Base-by-base conservation (phyloP, 2,329 filamentous ascomycete genomes). In the Blastomyces silverae region DNA sequence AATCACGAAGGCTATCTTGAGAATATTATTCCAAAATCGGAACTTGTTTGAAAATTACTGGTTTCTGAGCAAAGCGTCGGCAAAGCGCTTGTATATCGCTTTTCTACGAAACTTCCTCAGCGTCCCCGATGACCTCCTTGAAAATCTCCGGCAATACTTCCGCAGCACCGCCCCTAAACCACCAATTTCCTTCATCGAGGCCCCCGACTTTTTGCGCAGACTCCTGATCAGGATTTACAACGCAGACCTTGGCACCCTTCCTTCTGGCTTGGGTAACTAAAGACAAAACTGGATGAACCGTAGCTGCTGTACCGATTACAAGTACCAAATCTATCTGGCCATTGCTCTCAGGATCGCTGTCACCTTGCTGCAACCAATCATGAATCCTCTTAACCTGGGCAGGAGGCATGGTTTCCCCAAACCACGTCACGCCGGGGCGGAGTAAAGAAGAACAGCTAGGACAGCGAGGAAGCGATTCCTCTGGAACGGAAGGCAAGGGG, bases 111-210 rank as follows among this genome's bases (percentile, higher is more conserved):
- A 1, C 25, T 28, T 52, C 31, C 20, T 58, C n/a, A 11, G 37
- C 6, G 58, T 60, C 13, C 61, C 34, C 48, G 20, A 42, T 28
- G 15, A 44, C 48, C 39, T 22, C 61, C 34, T 55, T 55, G n/a
- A 55, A 56, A 62, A 62, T 42, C 37, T 25, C 61, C 3, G 61
- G 31, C 61, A 62, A 53, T 28, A 55, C 8, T 34, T 62, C 61
- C 28, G 55, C 61, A 4, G 61, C 61, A 13, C 50, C 50, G 2
- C 61, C 61, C 20, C 37, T 37, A 37, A 62, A 62, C 61, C 48
- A 62, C 46, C 61, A 62, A 31, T 62, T 56, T 37, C 37, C 48
- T 44, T 62, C 61, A 17, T 62, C 61, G 25, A 62, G 3, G 17
- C 61, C 61, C 3, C 61, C 61, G 1, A 62, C 50, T 11, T 53